Base-by-base conservation (phyloP, 345 rosid species). In the Anastatica hierochuntica region DNA sequence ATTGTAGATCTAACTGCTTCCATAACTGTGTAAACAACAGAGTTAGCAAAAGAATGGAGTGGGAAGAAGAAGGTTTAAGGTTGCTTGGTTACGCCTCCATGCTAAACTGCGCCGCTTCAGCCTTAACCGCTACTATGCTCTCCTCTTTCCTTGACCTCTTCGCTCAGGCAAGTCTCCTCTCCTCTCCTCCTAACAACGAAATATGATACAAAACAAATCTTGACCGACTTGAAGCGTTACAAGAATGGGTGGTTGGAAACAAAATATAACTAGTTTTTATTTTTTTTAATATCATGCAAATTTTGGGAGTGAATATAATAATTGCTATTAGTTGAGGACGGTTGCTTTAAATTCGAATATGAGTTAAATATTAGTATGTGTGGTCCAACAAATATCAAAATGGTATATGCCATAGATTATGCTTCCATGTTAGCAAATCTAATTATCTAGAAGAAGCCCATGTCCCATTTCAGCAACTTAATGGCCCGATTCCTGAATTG, bases 41-140 rank as follows among this genome's bases (percentile, higher is more conserved):
- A 30, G 36, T n/a, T n/a, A n/a, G n/a, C n/a, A 7, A 7, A 33
- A 26, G 10, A 49, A 66, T 66, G 70, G 70, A 58, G 60, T 14
- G 7, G 35, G 49, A 43, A 44, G 17, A 57, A 50, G 20, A 49
- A 26, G 53, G 64, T 36, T 5, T 35, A 27, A 57, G 59, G 64
- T 50, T 29, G 48, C 26, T 42, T 13, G 24, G 7, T 24, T 34
- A 43, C 53, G 36, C 11, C 3, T 43, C 53, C 1, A 20, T 50
- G 71, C 70, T 81, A 70, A 74, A 76, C 40, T 76, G 68, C 83
- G 79, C 88, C 34, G 72, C 49, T 23, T 82, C 71, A 24, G 69
- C 82, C 10, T 48, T 74, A 6, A 59, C 64, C 13, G 20, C 76
- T 39, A 41, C 72, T 54, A 23, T 82, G 11, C 50, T 78, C 23